Percentiles rank a stretch among this genome's conserved stretches.
phyloP scores from a whole-genome alignment of 192 early-diverging fungal genomes.

The Umbelopsis sp. region DNA sequence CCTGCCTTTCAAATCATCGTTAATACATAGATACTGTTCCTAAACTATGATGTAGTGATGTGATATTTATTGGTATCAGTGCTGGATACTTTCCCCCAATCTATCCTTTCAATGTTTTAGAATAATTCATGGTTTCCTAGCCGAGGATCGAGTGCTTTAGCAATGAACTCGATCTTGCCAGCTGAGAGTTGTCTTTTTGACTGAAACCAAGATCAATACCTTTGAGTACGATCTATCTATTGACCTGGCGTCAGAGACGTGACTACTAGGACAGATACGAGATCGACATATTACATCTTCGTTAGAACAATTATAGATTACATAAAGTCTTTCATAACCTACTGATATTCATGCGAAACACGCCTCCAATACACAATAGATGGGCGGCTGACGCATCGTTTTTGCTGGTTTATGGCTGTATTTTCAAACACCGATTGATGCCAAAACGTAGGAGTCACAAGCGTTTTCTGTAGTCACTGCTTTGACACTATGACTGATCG shows the following conservation, averaged over 20 bases:
- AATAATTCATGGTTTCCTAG: constrained; percentile 5
- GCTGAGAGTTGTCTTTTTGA: constrained; percentile 16
- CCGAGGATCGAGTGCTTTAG: constrained; percentile 18
- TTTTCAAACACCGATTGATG: neutral
- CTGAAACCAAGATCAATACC: constrained; percentile 14
- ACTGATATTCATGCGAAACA: too few species aligned
- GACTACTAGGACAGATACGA: constrained; percentile 15
- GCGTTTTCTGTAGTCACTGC: neutral
- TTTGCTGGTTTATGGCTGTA: too few species aligned
- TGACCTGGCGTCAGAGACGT: constrained; percentile 15
- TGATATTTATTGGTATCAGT: too few species aligned
- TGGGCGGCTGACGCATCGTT: too few species aligned
- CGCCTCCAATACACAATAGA: neutral
- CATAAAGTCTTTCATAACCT: neutral
- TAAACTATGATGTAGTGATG: too few species aligned
- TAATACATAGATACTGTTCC: too few species aligned
- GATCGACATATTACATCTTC: neutral
- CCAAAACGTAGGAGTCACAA: neutral
- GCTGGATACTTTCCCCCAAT: too few species aligned
- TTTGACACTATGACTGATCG: constrained; percentile 1
- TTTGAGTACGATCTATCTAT: constrained; percentile 12
- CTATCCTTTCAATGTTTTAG: too few species aligned
- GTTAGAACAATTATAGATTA: neutral
- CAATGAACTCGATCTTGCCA: constrained; percentile 14
- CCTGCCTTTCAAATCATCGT: too few species aligned